Evolutionary conservation across 169 alveolate genomes (phyloP).

Genomic region (Eimeria necatrix): DNA sequence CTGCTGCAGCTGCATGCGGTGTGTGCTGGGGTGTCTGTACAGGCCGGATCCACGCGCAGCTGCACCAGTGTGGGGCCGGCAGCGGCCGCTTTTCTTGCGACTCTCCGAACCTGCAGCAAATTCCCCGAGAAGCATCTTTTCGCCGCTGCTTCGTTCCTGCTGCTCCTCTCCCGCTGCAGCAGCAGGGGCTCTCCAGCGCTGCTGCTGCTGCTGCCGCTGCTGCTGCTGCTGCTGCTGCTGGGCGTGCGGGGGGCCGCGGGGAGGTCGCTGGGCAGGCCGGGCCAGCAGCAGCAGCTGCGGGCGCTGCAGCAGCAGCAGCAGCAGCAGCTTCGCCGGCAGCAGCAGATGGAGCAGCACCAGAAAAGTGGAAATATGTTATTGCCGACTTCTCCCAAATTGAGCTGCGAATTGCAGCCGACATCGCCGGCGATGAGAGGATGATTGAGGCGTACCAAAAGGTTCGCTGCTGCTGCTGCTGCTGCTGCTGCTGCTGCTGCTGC

Average conservation of each 20-base stretch:
- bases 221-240: neutral
- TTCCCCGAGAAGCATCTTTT: constrained; percentile 90
- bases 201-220: constrained; percentile 33
- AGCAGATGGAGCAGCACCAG: neutral
- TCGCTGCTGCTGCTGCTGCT: constrained; percentile 2
- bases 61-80: constrained; percentile 92
- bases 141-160: constrained; percentile 91
- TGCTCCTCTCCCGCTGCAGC: neutral
- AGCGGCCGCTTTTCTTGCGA: constrained; percentile 94
- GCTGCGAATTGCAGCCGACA: constrained; percentile 92
- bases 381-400: constrained; percentile 94
- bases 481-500: neutral
- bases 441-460: constrained; percentile 89
- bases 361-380: constrained; percentile 85
- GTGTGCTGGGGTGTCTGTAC: constrained; percentile 61
- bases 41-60: constrained; percentile 90
- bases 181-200: neutral
- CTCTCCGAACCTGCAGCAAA: constrained; percentile 92
- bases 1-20: no score
- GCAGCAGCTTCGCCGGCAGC: neutral
- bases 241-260: neutral
- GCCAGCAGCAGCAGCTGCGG: neutral
- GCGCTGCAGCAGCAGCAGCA: constrained; percentile 8
- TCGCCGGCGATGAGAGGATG: constrained; percentile 90
- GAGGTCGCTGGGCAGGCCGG: constrained; percentile 1